Conservation (phyloP, 2,329 filamentous ascomycete species). For the Phaeophleospora eucalypticola region DNA sequence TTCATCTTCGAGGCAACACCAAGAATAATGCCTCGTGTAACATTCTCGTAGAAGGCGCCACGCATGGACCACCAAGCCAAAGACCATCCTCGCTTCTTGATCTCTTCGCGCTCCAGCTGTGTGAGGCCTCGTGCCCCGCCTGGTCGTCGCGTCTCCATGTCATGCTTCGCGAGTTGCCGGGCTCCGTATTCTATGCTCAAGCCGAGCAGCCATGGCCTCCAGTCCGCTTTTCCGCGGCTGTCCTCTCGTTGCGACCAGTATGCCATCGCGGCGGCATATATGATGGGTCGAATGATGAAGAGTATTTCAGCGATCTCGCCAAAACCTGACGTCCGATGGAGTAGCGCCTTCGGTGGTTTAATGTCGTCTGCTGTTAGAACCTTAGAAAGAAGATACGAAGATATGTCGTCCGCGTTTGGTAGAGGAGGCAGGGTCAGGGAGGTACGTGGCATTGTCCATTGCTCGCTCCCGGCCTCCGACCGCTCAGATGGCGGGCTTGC, state of each 20-base stretch:
- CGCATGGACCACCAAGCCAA: slow-evolving; percentile 96
- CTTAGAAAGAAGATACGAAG: slow-evolving; percentile 79
- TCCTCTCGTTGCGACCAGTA: slow-evolving; percentile 53
- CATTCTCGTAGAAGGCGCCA: slow-evolving; percentile 92
- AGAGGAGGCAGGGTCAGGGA: slow-evolving; percentile 79
- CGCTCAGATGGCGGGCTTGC: slow-evolving; percentile 42
- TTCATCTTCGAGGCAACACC: slow-evolving; percentile 67
- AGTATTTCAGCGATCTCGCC: slow-evolving; percentile 85
- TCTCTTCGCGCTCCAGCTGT: slow-evolving; percentile 82
- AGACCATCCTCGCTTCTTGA: slow-evolving; percentile 80
- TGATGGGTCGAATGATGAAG: slow-evolving; percentile 82
- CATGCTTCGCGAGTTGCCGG: slow-evolving; percentile 71
- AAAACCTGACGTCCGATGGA: slow-evolving; percentile 70
- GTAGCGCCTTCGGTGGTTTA: slow-evolving; percentile 79
- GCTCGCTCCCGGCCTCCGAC: slow-evolving; percentile 40
- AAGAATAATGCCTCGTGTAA: slow-evolving; percentile 67
- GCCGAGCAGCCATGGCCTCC: slow-evolving; percentile 88
- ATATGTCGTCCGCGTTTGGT: slow-evolving; percentile 76
- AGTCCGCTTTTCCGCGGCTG: slow-evolving; percentile 71
- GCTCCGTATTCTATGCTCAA: slow-evolving; percentile 82
- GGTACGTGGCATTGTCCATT: slow-evolving; percentile 92
- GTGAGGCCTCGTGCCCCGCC: slow-evolving; percentile 73
- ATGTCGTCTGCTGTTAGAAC: slow-evolving; percentile 95
- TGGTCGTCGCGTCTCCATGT: slow-evolving; percentile 59
- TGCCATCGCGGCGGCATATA: slow-evolving; percentile 81